Conservation (phyloP, 2,329 filamentous ascomycete genomes). For the Xylariaceae sp. region DNA sequence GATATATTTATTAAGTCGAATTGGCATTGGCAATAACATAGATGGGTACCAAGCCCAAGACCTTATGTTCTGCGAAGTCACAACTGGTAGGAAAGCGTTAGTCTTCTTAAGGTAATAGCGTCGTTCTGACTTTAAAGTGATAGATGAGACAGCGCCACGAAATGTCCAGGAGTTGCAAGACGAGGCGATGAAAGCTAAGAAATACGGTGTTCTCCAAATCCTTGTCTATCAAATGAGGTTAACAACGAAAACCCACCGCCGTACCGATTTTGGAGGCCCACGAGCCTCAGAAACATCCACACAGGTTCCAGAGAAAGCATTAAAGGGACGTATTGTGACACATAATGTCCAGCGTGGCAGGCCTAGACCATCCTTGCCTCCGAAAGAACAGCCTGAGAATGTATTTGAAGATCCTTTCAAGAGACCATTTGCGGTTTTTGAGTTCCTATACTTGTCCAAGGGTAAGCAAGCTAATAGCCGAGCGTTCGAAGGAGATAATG, state of each 20-base stretch:
- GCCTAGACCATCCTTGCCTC: not conserved
- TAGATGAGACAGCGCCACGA: no score
- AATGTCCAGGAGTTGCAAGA: not conserved
- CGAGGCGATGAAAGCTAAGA: not conserved
- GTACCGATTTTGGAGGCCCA: not conserved
- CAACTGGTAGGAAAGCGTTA: no score
- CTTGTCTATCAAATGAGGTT: not conserved
- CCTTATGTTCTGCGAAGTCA: no score
- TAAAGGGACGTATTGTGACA: not conserved
- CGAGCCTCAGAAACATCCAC: not conserved
- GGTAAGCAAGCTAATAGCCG: not conserved
- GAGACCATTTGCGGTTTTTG: slow-evolving; percentile 8
- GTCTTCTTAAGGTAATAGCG: no score
- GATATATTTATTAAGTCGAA: no score
- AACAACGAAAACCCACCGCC: not conserved
- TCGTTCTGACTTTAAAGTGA: no score
- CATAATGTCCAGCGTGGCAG: not conserved
- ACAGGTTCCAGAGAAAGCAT: not conserved
- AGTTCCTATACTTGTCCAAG: slow-evolving; percentile 10
- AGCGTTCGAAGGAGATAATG: not conserved
- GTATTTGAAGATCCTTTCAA: slow-evolving; percentile 3
- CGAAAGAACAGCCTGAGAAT: not conserved
- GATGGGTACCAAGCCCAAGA: no score
- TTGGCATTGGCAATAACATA: no score
- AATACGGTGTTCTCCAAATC: not conserved